Base-by-base conservation (phyloP, 2,329 filamentous ascomycete genomes). In the Diplodia corticola region DNA sequence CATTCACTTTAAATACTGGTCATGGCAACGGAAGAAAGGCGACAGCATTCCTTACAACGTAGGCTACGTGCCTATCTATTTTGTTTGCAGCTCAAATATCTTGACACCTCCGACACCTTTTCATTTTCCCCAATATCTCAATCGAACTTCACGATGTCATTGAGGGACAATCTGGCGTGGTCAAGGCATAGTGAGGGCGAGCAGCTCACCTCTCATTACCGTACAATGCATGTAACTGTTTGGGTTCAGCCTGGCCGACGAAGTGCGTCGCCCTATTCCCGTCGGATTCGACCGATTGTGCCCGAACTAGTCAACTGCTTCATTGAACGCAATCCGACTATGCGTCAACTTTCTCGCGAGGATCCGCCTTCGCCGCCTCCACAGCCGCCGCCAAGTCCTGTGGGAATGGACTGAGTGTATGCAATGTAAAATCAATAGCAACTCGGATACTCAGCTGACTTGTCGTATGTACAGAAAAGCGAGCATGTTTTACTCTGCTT, bases 281-380 rank as follows among this genome's bases (percentile, higher is more conserved):
- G 17, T 9, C 40, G 7, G 10, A 44, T 20, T 9, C 40, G n/a
- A n/a, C 6, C 40, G 9, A 20, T n/a, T n/a, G 24, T 26, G 9
- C 28, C 28, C 7, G 17, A 10, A 30, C 5, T n/a, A 4, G 17
- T 10, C 12, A 28, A 53, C 17, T 28, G 17, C 24, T n/a, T 13
- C n/a, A 17, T 28, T 10, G 26, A 24, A 46, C 13, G 17, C 10
- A 5, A 13, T 20, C 28, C n/a, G 10, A 5, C 15, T 12, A 30
- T 26, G 24, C 68, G 69, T 37, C 70, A 71, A 28, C 55, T 66
- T 30, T 77, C 76, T 63, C 74, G 75, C 69, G 75, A 76, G 24
- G 77, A 79, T 46, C 75, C 77, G 10, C 77, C 77, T 33, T 78
- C 77, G 30, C 77, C 77, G 30, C 77, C 77, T 28, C 76, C 77